Evolutionary conservation across 306 rosid genomes (phyloP).

Genomic region (Trichosanthes cucumerina): DNA sequence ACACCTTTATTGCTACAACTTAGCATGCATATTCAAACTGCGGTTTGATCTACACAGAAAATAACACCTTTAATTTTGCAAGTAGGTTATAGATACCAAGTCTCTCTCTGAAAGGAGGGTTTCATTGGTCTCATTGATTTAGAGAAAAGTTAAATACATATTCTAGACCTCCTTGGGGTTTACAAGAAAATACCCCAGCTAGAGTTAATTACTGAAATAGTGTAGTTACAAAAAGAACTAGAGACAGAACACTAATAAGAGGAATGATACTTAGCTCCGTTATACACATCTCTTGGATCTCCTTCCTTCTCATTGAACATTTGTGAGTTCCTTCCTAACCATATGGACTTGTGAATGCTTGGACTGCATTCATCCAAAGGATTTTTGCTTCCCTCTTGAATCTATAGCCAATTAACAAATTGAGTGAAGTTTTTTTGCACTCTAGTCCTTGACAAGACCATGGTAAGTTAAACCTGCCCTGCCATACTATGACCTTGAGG

Average conservation of each 20-base stretch:
- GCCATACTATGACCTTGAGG: neutral
- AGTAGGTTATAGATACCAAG: neutral
- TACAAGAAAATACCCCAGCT: neutral
- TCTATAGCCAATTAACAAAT: neutral
- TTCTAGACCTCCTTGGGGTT: neutral
- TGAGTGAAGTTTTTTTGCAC: neutral
- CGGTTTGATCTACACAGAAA: neutral
- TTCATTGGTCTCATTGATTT: neutral
- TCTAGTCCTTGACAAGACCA: neutral
- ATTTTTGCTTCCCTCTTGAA: neutral
- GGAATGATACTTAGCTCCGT: neutral
- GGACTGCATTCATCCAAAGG: neutral
- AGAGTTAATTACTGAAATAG: neutral
- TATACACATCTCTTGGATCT: neutral
- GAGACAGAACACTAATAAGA: neutral
- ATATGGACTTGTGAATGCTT: neutral
- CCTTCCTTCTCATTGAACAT: neutral
- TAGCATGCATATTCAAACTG: neutral
- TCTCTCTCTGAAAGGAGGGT: neutral
- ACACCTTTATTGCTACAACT: neutral
- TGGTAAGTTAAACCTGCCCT: neutral
- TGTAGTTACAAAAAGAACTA: neutral
- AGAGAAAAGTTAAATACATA: neutral
- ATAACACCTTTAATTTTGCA: neutral
- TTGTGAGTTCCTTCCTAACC: neutral